Percentiles rank a stretch among this genome's conserved stretches.
These are phyloP conservation scores for Camptophora hylomeconis DNA, from an alignment of 2,329 filamentous ascomycete species.

Conservation along the genomic window DNA sequence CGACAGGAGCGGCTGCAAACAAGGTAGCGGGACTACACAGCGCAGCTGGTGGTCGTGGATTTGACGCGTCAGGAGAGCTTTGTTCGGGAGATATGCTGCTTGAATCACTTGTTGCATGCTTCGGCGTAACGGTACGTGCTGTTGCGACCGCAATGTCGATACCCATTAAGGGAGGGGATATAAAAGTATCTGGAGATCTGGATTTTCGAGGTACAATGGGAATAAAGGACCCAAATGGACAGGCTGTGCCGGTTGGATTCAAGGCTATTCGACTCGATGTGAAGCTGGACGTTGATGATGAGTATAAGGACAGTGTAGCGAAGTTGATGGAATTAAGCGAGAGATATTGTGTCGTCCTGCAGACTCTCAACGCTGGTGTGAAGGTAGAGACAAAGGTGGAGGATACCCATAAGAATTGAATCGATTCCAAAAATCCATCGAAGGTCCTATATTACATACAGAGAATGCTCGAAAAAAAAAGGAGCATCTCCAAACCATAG, in stretches of 20 bases:
- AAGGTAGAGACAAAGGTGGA: constrained; percentile 20
- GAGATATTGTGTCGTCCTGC: constrained; percentile 35
- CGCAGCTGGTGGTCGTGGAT: constrained; percentile 33
- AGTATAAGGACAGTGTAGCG: constrained; percentile 28
- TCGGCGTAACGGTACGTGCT: constrained; percentile 38
- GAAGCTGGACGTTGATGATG: constrained; percentile 28
- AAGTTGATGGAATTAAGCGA: constrained; percentile 36
- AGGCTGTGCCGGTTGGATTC: constrained; percentile 33
- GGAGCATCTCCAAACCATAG: no score
- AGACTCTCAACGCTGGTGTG: constrained; percentile 27
- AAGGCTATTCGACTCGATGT: constrained; percentile 33
- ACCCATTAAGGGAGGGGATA: constrained; percentile 29
- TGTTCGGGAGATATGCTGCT: constrained; percentile 39
- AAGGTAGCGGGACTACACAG: constrained; percentile 35
- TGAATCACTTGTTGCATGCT: constrained; percentile 37
- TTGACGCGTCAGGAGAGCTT: constrained; percentile 31
- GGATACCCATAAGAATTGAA: no score
- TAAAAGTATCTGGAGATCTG: constrained; percentile 34
- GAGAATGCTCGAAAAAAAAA: no score
- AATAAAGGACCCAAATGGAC: constrained; percentile 24
- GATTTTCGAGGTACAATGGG: constrained; percentile 38
- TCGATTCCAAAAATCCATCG: no score
- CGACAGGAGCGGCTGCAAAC: constrained; percentile 29
- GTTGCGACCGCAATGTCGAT: constrained; percentile 36
- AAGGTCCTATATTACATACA: no score